Percentiles rank a stretch among this genome's conserved stretches.
These are phyloP conservation scores for Lagenaria siceraria DNA, from an alignment of 306 rosid genomes.

Conservation along the genomic window DNA sequence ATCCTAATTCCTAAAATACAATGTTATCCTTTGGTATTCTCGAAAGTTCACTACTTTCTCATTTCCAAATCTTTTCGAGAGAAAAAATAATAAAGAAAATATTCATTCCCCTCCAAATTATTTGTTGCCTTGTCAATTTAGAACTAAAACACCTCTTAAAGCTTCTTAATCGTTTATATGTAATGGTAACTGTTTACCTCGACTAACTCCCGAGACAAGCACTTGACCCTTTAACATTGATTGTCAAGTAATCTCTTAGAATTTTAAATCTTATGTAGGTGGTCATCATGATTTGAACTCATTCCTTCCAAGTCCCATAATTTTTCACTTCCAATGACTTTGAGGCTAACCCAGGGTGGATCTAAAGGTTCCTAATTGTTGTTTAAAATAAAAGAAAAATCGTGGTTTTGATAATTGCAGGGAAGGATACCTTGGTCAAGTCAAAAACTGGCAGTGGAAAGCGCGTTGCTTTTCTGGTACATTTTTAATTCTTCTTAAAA, in stretches of 20 bases:
- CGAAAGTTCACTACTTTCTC: background rate
- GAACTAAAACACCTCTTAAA: background rate
- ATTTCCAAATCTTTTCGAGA: background rate
- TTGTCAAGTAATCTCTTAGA: background rate
- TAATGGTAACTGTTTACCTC: background rate
- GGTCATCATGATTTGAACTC: background rate
- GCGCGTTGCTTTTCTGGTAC: slow-evolving; percentile 87
- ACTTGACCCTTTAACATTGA: background rate
- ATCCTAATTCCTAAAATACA: background rate
- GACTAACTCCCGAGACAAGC: background rate
- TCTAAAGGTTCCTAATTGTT: background rate
- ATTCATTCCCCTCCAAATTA: background rate
- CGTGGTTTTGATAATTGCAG: slow-evolving; percentile 24
- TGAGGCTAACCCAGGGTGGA: background rate
- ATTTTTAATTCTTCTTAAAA: slow-evolving; percentile 6
- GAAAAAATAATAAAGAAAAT: background rate
- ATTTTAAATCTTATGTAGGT: background rate
- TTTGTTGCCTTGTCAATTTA: background rate
- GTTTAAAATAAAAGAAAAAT: background rate
- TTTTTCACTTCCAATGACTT: background rate
- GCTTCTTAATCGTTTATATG: background rate
- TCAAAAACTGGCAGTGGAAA: slow-evolving; percentile 95
- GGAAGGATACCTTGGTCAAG: slow-evolving; percentile 73
- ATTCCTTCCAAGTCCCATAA: background rate
- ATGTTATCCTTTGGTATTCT: background rate